phyloP scores from a whole-genome alignment of 805 yeast genomes.

The Saturnispora mendoncae region DNA sequence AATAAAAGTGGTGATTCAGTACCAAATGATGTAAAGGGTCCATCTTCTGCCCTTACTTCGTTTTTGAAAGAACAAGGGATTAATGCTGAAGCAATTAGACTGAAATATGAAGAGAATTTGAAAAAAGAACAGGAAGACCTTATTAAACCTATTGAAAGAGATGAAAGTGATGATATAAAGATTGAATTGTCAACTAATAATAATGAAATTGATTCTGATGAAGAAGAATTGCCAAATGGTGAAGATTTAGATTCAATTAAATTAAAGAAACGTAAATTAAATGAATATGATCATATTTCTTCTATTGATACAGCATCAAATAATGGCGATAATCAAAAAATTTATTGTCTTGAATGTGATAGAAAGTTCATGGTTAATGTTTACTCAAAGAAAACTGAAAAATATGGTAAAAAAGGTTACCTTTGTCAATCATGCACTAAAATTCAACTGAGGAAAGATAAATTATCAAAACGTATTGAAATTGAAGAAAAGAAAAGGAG shows the following conservation, averaged over 20 bases:
- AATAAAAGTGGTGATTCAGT: conserved; percentile 3
- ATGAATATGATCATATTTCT: conserved; percentile 27
- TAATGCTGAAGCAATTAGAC: conserved; percentile 67
- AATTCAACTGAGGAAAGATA: conserved; percentile 34
- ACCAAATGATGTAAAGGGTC: conserved; percentile 34
- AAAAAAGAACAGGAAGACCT: conserved; percentile 29
- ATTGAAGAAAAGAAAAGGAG: conserved; percentile 62
- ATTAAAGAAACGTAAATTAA: conserved; percentile 21
- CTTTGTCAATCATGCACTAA: conserved; percentile 56
- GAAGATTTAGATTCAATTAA: conserved; percentile 22
- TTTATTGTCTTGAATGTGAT: conserved; percentile 53
- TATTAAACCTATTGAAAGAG: not conserved
- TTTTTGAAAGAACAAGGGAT: conserved; percentile 85
- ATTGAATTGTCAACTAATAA: conserved; percentile 5
- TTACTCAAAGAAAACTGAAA: conserved; percentile 45
- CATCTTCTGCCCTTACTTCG: conserved; percentile 85
- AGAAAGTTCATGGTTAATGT: conserved; percentile 51
- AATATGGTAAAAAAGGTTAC: conserved; percentile 49
- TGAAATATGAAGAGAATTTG: conserved; percentile 26
- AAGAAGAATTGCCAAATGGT: conserved; percentile 13
- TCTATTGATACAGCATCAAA: conserved; percentile 32
- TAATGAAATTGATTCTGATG: conserved; percentile 14
- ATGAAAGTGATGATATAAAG: conserved; percentile 17
- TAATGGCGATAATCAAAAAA: conserved; percentile 21
- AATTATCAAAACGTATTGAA: conserved; percentile 42